A percentile compares a stretch with the other conserved stretches of the same genome.
Conservation (phyloP, 805 yeast genomes). For the Debaryomyces castellii region DNA sequence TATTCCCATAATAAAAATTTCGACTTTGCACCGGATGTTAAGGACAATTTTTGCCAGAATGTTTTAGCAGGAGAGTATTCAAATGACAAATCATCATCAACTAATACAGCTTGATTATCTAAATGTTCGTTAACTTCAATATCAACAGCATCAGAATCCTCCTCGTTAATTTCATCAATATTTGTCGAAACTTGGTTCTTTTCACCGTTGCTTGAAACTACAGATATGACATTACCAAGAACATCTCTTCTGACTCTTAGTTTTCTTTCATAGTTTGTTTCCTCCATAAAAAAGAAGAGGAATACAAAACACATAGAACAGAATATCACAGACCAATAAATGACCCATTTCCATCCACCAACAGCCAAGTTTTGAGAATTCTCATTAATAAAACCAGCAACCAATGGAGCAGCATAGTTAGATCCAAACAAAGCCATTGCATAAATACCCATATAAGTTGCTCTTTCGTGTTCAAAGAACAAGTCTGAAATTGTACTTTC, state of each 20-base stretch:
- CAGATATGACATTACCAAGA: constrained; percentile 1
- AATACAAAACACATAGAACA: constrained; percentile 19
- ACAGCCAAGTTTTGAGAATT: constrained; percentile 4
- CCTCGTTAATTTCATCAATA: neutral
- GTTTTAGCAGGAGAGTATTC: constrained; percentile 9
- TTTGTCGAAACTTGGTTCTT: neutral
- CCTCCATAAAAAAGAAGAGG: constrained; percentile 30
- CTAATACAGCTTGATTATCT: neutral
- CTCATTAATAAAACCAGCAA: constrained; percentile 25
- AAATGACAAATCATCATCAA: neutral
- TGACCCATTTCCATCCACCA: constrained; percentile 30
- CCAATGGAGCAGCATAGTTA: constrained; percentile 24
- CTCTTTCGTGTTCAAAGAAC: constrained; percentile 53
- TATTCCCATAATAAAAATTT: constrained; percentile 50
- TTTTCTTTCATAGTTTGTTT: constrained; percentile 15
- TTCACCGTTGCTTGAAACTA: neutral
- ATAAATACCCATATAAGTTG: constrained; percentile 7
- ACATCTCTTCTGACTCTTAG: neutral
- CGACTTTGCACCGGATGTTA: constrained; percentile 3
- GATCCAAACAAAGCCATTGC: constrained; percentile 5
- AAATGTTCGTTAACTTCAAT: neutral
- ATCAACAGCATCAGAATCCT: neutral
- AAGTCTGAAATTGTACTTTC: constrained; percentile 50
- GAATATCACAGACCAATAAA: constrained; percentile 29
- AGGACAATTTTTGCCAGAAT: constrained; percentile 5